Evolutionary conservation across 768 basidiomycete genomes (phyloP).

Genomic region (Lentinula aciculospora): DNA sequence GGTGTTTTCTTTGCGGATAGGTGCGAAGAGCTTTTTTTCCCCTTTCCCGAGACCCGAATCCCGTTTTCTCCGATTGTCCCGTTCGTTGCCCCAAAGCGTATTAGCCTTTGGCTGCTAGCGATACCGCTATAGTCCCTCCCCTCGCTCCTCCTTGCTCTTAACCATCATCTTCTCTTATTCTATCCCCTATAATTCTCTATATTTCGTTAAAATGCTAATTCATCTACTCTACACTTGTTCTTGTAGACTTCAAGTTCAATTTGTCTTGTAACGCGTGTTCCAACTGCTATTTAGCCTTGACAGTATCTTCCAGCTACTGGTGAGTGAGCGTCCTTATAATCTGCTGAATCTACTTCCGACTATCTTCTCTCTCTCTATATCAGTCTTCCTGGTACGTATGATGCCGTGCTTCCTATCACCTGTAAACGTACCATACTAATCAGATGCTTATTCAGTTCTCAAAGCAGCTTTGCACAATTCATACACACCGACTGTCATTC

Average conservation of each 20-base stretch:
- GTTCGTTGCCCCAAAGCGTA: background rate
- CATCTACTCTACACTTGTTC: background rate
- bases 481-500: background rate
- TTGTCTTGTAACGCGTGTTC: background rate
- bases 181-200: background rate
- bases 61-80: conserved; percentile 5
- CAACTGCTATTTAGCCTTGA: background rate
- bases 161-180: background rate
- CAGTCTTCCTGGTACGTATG: background rate
- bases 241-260: background rate
- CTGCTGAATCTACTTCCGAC: background rate
- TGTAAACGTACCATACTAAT: background rate
- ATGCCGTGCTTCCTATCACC: background rate
- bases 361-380: background rate
- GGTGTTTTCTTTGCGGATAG: conserved; percentile 6
- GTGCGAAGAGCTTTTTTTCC: conserved; percentile 7
- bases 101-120: background rate
- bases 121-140: background rate
- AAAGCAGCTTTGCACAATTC: background rate
- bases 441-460: background rate
- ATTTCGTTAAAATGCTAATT: background rate
- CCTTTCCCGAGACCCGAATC: conserved; percentile 7
- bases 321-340: background rate
- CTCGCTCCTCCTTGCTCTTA: background rate
- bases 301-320: background rate